phyloP scores from a whole-genome alignment of 495 filamentous ascomycete species.

The Lophium mytilinum region DNA sequence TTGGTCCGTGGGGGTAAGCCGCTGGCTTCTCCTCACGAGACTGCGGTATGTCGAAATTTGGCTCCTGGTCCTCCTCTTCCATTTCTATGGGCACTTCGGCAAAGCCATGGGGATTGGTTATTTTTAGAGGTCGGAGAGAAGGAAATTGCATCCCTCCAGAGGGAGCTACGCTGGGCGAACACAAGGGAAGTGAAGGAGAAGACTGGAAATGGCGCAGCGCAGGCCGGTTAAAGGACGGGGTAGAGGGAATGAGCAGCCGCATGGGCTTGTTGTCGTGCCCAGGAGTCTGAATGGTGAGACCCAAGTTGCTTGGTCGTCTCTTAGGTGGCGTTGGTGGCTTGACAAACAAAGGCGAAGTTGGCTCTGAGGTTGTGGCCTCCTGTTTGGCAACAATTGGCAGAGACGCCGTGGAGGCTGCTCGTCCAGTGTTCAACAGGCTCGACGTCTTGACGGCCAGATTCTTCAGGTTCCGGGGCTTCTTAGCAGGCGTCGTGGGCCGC shows the following conservation, averaged over 20 bases:
- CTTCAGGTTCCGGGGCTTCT: slow-evolving; percentile 82
- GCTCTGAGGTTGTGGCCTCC: slow-evolving; percentile 55
- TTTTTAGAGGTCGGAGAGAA: slow-evolving; percentile 34
- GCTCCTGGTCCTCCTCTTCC: slow-evolving; percentile 55
- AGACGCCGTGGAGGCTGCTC: slow-evolving; percentile 44
- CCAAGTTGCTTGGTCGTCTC: slow-evolving; percentile 71
- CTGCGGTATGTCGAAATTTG: slow-evolving; percentile 61
- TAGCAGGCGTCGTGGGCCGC: slow-evolving; percentile 52
- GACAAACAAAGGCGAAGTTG: slow-evolving; percentile 73
- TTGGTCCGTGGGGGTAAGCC: slow-evolving; percentile 86
- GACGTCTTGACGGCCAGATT: slow-evolving; percentile 84
- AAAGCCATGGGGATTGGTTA: slow-evolving; percentile 22
- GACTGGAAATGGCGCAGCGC: slow-evolving; percentile 59
- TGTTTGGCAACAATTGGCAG: slow-evolving; percentile 36
- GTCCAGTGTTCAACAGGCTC: slow-evolving; percentile 37
- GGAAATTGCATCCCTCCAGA: slow-evolving; percentile 59
- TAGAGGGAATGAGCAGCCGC: slow-evolving; percentile 34
- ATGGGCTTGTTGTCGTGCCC: slow-evolving; percentile 30
- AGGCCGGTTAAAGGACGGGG: slow-evolving; percentile 31
- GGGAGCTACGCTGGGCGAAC: slow-evolving; percentile 52
- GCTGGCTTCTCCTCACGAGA: slow-evolving; percentile 76
- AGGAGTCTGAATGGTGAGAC: slow-evolving; percentile 61
- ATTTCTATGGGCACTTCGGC: slow-evolving; percentile 27
- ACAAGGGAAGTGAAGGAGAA: slow-evolving; percentile 53
- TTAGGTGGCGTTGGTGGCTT: slow-evolving; percentile 61